Base-by-base conservation (phyloP, 2,329 filamentous ascomycete genomes). In the Coniochaeta sp. region DNA sequence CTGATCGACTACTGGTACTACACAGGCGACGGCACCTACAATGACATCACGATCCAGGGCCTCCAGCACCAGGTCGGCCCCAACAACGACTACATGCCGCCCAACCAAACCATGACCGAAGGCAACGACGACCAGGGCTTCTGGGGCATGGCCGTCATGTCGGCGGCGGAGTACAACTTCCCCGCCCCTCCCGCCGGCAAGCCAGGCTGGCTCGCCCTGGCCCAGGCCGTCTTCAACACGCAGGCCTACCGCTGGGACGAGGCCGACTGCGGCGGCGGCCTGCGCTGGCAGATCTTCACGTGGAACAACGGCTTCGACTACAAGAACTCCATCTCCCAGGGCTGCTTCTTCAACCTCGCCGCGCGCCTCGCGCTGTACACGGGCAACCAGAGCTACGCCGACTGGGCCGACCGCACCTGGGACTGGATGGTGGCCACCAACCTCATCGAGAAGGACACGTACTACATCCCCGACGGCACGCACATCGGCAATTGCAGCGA, bases 1-100 rank as follows among this genome's bases (percentile, higher is more conserved):
- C 71, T 91, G 56, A 75, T 91, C 49, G 86, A 91, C 59, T 91
- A 91, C 63, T 91, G 87, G 86, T 87, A 85, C 62, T 89, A 89
- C 63, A 91, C 87, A 0, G 83, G 83, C 20, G 87, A 91, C 61
- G 69, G 74, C 6, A 75, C 78, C 24, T 91, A 87, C 68, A 90
- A 90, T 61, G 71, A 82, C 16, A 70, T 87, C 45, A 79, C 81
- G 22, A 78, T 74, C 31, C 75, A 86, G 56, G 89, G 79, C 14
- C 76, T 94, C 61, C 73, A 89, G 48, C 82, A 79, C 63, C 89
- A 94, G 67, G 81, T 85, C 49, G 88, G 87, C 48, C 75, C 79
- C 1, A 74, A 85, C 60, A 71, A 82, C 51, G 83, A 91, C 62
- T 91, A 86, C 63, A 89, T 91, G 81, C 85, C 88, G 3, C 72